Evolutionary conservation across 2,329 filamentous ascomycete genomes (phyloP).

Genomic region (Xylariales sp.): DNA sequence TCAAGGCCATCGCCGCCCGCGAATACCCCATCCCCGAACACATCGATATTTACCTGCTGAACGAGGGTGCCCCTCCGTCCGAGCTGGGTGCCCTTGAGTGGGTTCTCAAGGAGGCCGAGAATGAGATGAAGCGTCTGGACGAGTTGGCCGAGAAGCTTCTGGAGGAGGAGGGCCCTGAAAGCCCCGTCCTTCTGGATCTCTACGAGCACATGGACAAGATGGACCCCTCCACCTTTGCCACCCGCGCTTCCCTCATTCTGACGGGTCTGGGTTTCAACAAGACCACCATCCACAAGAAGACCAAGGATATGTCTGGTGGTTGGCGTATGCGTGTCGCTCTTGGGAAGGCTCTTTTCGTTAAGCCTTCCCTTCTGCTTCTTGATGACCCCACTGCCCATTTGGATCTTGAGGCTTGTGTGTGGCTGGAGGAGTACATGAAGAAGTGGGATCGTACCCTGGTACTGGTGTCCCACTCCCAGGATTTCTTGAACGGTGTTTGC

Average conservation of each 20-base stretch:
- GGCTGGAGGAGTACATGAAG: conserved; percentile 99
- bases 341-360: conserved; percentile 96
- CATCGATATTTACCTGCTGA: conserved; percentile 96
- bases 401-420: conserved; percentile 98
- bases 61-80: conserved; percentile 88
- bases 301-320: conserved; percentile 99
- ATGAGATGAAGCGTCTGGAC: conserved; percentile 87
- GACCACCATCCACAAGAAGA: conserved; percentile 96
- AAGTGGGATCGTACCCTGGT: conserved; percentile 98
- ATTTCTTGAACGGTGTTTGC: conserved; percentile 99
- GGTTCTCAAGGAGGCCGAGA: conserved; percentile 88
- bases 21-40: conserved; percentile 96
- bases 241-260: conserved; percentile 90
- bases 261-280: conserved; percentile 99
- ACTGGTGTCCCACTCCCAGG: conserved; percentile 95
- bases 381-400: conserved; percentile 99
- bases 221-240: conserved; percentile 96
- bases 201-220: conserved; percentile 99
- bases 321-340: conserved; percentile 99
- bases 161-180: conserved; percentile 89
- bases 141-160: conserved; percentile 83
- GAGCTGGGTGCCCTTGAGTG: conserved; percentile 92
- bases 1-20: conserved; percentile 89
- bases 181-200: conserved; percentile 82
- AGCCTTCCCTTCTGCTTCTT: conserved; percentile 90